Base-by-base conservation (phyloP, 352 stramenopile genomes). In the Pythium grandisporangium region DNA sequence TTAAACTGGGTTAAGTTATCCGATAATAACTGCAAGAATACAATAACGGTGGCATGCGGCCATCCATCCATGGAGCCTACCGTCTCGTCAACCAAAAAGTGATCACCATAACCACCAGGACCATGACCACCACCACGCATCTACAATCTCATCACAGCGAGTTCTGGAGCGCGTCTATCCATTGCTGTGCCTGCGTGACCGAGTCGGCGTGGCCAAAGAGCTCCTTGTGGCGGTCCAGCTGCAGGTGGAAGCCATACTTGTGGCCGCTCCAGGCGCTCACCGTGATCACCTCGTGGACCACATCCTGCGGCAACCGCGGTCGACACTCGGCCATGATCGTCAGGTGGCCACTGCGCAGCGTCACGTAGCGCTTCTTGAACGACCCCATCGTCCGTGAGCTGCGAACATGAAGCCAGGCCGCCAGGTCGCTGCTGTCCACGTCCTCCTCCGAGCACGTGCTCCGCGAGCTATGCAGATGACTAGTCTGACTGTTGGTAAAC, bases 341-440 rank as follows among this genome's bases (percentile, higher is more conserved):
- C 35, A 85, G 17, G 34, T 67, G 63, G 38, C 72, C 72, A 41
- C 83, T 54, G 2, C 33, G 37, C 0, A 81, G 48, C 46, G 50
- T 61, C 44, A 83, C 42, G 34, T 60, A 83, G 24, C 72, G 72
- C 55, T 73, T 78, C 55, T 73, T 81, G 58, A 58, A 83, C n/a
- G n/a, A n/a, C 11, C 53, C 37, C 7, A 48, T 60, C 6, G 83
- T 20, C 30, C 75, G 37, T 1, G 64, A 48, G 12, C 54, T 47
- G 1, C 69, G 66, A 23, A 81, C 35, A 30, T 61, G 48, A 39
- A 85, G 54, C 43, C 64, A 79, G 26, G 69, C 72, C 30, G 66
- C 48, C 66, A 59, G 66, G 30, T 73, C 63, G 23, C 19, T 45
- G 25, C 56, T 53, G 23, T 61, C 52, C 14, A 44, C 51, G 26